phyloP scores from a whole-genome alignment of 2,329 filamentous ascomycete genomes.

The Penicillium nordicum region DNA sequence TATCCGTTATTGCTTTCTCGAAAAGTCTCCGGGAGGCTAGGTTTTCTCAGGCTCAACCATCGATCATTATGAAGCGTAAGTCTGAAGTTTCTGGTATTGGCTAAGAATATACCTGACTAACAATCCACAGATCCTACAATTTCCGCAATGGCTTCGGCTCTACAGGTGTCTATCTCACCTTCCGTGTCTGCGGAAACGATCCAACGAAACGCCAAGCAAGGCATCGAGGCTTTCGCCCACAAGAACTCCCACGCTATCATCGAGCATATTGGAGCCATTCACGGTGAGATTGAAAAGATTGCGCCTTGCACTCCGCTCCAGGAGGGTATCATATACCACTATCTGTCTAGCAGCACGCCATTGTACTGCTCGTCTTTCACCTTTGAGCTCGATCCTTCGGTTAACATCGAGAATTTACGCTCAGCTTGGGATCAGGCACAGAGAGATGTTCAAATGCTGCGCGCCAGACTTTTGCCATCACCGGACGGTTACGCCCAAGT shows the following conservation, averaged over 20 bases:
- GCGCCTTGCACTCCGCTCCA: slow-evolving; percentile 82
- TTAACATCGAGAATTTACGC: slow-evolving; percentile 51
- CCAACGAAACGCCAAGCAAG: slow-evolving; percentile 55
- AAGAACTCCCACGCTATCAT: slow-evolving; percentile 55
- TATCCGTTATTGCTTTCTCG: slow-evolving; percentile 72
- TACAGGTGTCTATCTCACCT: slow-evolving; percentile 10
- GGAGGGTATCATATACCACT: slow-evolving; percentile 76
- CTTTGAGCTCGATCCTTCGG: slow-evolving; percentile 50
- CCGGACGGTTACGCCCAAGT: slow-evolving; percentile 74
- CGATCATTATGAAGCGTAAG: slow-evolving; percentile 60
- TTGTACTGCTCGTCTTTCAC: slow-evolving; percentile 77
- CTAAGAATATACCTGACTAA: neutral
- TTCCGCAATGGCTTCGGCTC: slow-evolving; percentile 36
- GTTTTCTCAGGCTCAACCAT: slow-evolving; percentile 59
- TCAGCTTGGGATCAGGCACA: slow-evolving; percentile 58
- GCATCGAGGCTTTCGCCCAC: slow-evolving; percentile 62
- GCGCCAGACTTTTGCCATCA: slow-evolving; percentile 70
- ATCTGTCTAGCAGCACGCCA: slow-evolving; percentile 53
- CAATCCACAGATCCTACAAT: slow-evolving; percentile 31
- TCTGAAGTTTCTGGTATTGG: neutral
- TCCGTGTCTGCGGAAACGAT: slow-evolving; percentile 15
- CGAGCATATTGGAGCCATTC: slow-evolving; percentile 50
- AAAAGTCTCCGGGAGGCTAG: slow-evolving; percentile 62
- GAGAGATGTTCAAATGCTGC: slow-evolving; percentile 59
- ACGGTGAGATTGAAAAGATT: slow-evolving; percentile 64